Evolutionary conservation across 169 alveolate species (phyloP).

Genomic region (Cardiosporidium cionae): DNA sequence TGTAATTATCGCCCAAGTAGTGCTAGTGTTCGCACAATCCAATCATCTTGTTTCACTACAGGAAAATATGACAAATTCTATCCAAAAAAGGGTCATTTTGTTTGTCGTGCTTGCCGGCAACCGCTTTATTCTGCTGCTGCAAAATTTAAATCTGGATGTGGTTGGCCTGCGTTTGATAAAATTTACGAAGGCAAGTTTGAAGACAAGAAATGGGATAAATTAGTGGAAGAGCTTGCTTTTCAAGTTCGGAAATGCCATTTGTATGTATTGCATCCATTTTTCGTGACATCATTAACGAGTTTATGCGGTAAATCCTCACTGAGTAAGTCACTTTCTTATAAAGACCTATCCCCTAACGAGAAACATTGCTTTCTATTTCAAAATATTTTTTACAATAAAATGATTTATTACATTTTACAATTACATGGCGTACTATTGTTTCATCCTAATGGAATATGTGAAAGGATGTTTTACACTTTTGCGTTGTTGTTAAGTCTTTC

Average conservation of each 20-base stretch:
- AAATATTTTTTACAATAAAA: too few relatives aligned
- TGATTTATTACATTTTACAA: too few relatives aligned
- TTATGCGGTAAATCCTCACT: not conserved
- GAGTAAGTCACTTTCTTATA: not conserved
- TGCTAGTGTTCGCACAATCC: too few relatives aligned
- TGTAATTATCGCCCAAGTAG: too few relatives aligned
- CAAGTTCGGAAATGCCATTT: not conserved
- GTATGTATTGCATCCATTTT: not conserved
- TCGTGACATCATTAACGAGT: not conserved
- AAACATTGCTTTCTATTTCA: too few relatives aligned
- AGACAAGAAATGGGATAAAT: not conserved
- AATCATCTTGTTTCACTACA: too few relatives aligned
- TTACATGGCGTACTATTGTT: too few relatives aligned
- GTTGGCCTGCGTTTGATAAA: slow-evolving; percentile 59
- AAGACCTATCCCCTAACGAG: not conserved
- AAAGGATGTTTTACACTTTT: too few relatives aligned
- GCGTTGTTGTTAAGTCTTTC: too few relatives aligned
- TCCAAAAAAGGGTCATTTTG: slow-evolving; percentile 37
- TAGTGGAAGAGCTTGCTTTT: not conserved
- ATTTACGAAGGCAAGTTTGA: slow-evolving; percentile 1
- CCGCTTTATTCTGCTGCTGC: slow-evolving; percentile 34
- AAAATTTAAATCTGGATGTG: slow-evolving; percentile 53
- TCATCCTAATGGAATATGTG: too few relatives aligned
- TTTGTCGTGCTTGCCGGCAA: slow-evolving; percentile 30
- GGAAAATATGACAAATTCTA: slow-evolving; percentile 34